Evolutionary conservation across 768 basidiomycete species (phyloP), one percentile per base, ranked within the genome.

Genomic region (Obba rivulosa): DNA sequence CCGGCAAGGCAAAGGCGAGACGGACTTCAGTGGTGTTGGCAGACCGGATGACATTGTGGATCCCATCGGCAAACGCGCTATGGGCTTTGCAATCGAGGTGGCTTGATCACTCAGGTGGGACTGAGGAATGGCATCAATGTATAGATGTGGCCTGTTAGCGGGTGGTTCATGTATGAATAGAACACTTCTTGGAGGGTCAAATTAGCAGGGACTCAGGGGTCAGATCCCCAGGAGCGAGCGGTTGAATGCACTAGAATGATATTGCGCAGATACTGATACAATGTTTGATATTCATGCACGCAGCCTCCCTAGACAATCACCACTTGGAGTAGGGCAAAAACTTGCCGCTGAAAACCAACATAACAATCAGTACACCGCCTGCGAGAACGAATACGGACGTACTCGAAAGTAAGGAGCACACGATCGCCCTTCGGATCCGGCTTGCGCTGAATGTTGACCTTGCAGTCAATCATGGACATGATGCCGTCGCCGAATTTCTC

Each of bases 401-500:
- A 90, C 87, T 91, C 86, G 53, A 89, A 88, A 2, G 83, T 89
- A 51, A 91, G 69, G 16, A 88, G 57, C 8, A 89, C 83, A 38
- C 88, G 84, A 56, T 90, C 87, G 31, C 87, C 87, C 58, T 83
- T 86, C 14, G 86, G 85, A 57, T 89, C 79, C 14, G 75, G 72
- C 63, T 90, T 89, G 68, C 72, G 79, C 52, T 78, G 71, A 39
- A 90, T 70, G 41, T 71, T 73, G 51, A 90, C 74, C 55, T 78
- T 81, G 66, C 87, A 90, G 62, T 91, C 87, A 49, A 90, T 88
- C 85, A 90, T 87, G 17, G 84, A 86, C 86, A 90, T 89, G 51
- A 91, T 90, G 4, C 88, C 87, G 57, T 91, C 88, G 4, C 88
- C 88, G 53, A 89, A 90, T 85, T 86, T 86, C 66, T 90, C 87